Evolutionary conservation across 805 yeast genomes (phyloP), one percentile per base, ranked within the genome.

Genomic region (Kregervanrija pseudodelftensis): DNA sequence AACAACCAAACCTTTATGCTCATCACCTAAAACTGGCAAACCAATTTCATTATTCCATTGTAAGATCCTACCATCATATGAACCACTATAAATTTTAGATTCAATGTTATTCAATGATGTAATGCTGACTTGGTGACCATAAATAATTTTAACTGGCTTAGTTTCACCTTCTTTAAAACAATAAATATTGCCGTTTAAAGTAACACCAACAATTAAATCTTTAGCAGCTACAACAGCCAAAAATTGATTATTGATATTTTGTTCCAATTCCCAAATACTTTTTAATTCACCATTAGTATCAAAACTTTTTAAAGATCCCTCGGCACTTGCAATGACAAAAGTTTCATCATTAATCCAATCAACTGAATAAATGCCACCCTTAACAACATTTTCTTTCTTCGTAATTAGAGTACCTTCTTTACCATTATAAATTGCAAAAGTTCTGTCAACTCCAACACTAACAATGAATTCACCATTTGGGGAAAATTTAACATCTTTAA

Each of bases 271-370:
- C 82, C 88, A 85, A 4, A 74, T 70, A 39, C 74, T 65, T 5
- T 70, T 39, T 11, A 68, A 52, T 45, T 71, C 65, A 30, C 74
- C 74, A 15, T 44, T 34, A 16, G 70, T 69, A 48, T 70, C 71
- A 82, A 91, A 85, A 13, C 77, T 56, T 57, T 85, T 85, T 36
- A 90, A 70, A 4, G 83, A 66, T 32, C 78, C 76, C 64, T 93
- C 98, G 1, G 96, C 93, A 12, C 96, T 81, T 10, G 85, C 77
- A 4, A 97, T 86, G 16, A 81, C 85, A 58, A 90, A 85, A 2
- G 79, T 69, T 51, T 74, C 79, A 28, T 69, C 68, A 41, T 72
- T 68, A 33, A 72, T 65, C 91, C 95, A 89, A 16, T 82, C 73
- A 3, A 90, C 66, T 1, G 84, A 81, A 56, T 81, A 85, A n/a